Percentiles rank a stretch among this genome's conserved stretches.
phyloP scores from a whole-genome alignment of 306 rosid species.

The Begonia loranthoides region DNA sequence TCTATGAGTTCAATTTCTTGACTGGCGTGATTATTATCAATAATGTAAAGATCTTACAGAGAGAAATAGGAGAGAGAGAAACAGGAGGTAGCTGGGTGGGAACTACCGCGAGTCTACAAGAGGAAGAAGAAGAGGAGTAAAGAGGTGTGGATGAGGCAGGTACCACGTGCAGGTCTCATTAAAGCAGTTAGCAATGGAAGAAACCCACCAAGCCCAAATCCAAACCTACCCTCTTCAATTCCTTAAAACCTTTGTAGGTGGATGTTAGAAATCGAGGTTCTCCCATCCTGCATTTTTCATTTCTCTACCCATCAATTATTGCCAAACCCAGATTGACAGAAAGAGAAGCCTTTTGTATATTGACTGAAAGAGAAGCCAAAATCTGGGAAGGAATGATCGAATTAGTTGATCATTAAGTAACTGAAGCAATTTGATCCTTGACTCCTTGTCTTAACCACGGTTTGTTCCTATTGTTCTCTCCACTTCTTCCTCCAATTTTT shows the following conservation, averaged over 20 bases:
- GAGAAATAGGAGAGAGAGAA: neutral
- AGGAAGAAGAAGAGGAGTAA: neutral
- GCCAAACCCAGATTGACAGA: neutral
- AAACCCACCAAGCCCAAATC: constrained; percentile 11
- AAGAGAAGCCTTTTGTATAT: too few species aligned
- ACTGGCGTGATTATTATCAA: too few species aligned
- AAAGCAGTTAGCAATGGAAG: constrained; percentile 23
- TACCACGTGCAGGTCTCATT: constrained; percentile 63
- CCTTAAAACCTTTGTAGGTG: constrained; percentile 4
- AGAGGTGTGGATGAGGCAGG: constrained; percentile 28
- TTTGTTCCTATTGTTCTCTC: neutral
- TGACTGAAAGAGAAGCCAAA: too few species aligned
- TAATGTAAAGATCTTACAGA: too few species aligned
- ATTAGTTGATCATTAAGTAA: neutral
- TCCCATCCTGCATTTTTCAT: neutral
- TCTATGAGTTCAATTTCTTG: too few species aligned
- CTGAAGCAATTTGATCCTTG: neutral
- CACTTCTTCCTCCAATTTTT: neutral
- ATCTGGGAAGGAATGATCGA: too few species aligned
- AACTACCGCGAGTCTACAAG: constrained; percentile 16
- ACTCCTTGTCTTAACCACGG: constrained; percentile 6
- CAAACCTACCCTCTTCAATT: constrained; percentile 43
- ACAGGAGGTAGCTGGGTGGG: constrained; percentile 28
- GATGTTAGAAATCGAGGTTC: neutral
- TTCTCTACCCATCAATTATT: neutral